phyloP scores from a whole-genome alignment of 2,329 filamentous ascomycete genomes.

The Leptographium lundbergii region DNA sequence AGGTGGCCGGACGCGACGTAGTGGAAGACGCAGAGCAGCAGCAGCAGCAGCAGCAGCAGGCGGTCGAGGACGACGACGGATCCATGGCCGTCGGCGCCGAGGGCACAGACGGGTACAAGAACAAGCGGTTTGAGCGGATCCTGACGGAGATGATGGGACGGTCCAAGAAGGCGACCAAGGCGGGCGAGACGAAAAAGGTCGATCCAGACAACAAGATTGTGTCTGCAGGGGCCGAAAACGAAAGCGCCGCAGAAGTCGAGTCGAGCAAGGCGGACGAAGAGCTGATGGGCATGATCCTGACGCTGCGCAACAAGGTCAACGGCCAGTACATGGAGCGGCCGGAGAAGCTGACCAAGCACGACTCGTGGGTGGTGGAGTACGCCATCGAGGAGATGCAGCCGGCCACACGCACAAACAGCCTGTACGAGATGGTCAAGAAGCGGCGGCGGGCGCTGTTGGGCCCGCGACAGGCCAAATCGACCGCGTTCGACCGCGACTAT shows the following conservation, averaged over 20 bases:
- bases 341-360: slow-evolving; percentile 22
- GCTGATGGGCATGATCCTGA: slow-evolving; percentile 59
- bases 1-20: slow-evolving; percentile 18
- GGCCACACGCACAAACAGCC: background rate
- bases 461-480: background rate
- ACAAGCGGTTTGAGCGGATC: slow-evolving; percentile 38
- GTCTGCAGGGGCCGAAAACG: background rate
- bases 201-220: background rate
- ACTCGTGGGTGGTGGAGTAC: slow-evolving; percentile 68
- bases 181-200: background rate
- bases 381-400: slow-evolving; percentile 38
- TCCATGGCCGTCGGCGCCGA: background rate
- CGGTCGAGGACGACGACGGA: slow-evolving; percentile 12
- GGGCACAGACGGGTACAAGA: slow-evolving; percentile 18
- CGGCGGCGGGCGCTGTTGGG: slow-evolving; percentile 7
- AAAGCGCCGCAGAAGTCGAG: background rate
- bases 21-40: background rate
- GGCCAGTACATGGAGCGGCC: slow-evolving; percentile 51
- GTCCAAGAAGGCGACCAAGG: slow-evolving; percentile 14
- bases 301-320: slow-evolving; percentile 56
- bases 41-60: background rate
- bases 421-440: slow-evolving; percentile 9
- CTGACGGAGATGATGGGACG: slow-evolving; percentile 34
- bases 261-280: slow-evolving; percentile 16
- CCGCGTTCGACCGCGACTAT: slow-evolving; percentile 9